These are phyloP conservation scores for Cyclostephanos tholiformis DNA, from an alignment of 108 stramenopile genomes.

Conservation along the genomic window DNA sequence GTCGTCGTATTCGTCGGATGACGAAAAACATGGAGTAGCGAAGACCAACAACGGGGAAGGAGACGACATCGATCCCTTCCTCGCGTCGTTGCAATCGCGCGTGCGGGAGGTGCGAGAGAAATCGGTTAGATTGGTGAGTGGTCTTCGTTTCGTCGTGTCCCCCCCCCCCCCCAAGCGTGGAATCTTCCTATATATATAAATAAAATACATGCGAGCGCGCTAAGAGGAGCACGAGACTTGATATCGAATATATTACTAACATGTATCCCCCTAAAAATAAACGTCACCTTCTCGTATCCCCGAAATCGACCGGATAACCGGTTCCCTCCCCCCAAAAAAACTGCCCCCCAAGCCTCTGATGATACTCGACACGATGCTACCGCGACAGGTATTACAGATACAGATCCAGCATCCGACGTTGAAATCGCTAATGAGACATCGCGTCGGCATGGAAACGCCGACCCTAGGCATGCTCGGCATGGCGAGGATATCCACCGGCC, in stretches of 20 bases:
- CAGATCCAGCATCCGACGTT: constrained; percentile 61
- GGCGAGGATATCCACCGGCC: constrained; percentile 46
- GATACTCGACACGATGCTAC: constrained; percentile 74
- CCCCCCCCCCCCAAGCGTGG: background rate
- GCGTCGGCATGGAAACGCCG: constrained; percentile 55
- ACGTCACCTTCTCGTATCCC: background rate
- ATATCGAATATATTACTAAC: too few species aligned
- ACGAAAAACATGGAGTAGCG: background rate
- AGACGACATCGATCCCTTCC: background rate
- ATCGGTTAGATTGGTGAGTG: constrained; percentile 6
- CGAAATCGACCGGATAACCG: too few species aligned
- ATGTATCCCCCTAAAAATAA: background rate
- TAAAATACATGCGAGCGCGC: background rate
- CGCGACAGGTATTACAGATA: constrained; percentile 67
- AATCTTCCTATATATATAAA: background rate
- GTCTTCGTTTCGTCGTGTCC: too few species aligned
- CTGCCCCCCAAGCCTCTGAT: constrained; percentile 48
- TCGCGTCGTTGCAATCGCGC: constrained; percentile 8
- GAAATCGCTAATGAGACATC: constrained; percentile 56
- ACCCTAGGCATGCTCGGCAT: constrained; percentile 71
- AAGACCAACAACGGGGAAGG: background rate
- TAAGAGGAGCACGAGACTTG: too few species aligned
- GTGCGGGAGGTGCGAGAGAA: constrained; percentile 1
- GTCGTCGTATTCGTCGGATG: background rate
- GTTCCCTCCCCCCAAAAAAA: background rate